These are phyloP conservation scores for Podospora anserina DNA, from an alignment of 495 filamentous ascomycete species.

Conservation along the genomic window DNA sequence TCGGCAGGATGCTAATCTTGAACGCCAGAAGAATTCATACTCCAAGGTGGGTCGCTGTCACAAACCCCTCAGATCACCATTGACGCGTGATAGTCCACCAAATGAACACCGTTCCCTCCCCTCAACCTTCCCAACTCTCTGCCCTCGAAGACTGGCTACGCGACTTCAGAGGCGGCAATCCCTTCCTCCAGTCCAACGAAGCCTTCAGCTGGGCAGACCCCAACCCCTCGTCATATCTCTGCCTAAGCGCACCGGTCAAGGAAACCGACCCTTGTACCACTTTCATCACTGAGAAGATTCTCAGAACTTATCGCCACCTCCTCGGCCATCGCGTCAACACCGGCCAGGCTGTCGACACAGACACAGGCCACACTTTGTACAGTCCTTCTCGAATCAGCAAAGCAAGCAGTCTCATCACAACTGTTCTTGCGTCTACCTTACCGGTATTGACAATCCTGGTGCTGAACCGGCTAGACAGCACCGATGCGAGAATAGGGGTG, in stretches of 20 bases:
- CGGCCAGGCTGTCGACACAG: not conserved
- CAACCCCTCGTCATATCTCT: not conserved
- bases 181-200: not conserved
- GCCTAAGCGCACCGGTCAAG: not conserved
- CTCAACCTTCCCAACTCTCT: not conserved
- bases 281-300: not conserved
- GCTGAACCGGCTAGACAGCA: not conserved
- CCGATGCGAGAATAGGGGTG: not conserved
- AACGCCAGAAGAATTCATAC: not conserved
- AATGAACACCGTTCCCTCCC: not conserved
- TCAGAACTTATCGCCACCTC: not conserved
- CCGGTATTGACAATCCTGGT: not conserved
- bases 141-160: not conserved
- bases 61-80: too few relatives aligned
- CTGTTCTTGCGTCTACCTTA: not conserved
- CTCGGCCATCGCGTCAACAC: not conserved
- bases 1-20: too few relatives aligned
- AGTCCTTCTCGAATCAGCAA: not conserved
- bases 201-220: not conserved
- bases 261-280: not conserved
- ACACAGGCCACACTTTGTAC: not conserved
- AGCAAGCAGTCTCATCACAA: constrained; percentile 2
- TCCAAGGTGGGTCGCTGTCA: not conserved
- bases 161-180: not conserved
- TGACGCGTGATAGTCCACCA: not conserved